These are phyloP conservation scores for Penicillium riverlandense DNA, from an alignment of 495 filamentous ascomycete genomes.

Conservation along the genomic window DNA sequence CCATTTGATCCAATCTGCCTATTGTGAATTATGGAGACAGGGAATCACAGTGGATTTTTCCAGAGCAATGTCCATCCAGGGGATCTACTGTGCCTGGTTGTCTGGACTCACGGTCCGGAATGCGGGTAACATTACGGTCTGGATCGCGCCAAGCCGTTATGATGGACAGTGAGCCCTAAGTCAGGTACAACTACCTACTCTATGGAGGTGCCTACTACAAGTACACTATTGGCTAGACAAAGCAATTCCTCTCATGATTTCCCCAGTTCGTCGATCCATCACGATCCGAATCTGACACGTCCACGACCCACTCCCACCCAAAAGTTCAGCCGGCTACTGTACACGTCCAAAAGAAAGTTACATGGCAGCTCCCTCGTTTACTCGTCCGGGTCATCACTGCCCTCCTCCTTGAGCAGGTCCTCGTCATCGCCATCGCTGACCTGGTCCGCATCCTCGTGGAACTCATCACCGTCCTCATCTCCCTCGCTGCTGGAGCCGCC, in stretches of 20 bases:
- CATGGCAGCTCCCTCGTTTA: neutral
- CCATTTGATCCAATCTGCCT: too few relatives aligned
- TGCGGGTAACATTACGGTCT: constrained; percentile 18
- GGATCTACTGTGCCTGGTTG: neutral
- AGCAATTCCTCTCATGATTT: too few relatives aligned
- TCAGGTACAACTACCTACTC: too few relatives aligned
- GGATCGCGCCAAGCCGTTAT: too few relatives aligned
- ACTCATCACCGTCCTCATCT: constrained; percentile 43
- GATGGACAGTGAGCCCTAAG: too few relatives aligned
- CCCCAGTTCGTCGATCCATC: too few relatives aligned
- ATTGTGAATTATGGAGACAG: too few relatives aligned
- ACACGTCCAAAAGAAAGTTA: neutral
- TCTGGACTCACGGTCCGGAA: constrained; percentile 20
- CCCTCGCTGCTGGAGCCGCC: constrained; percentile 54
- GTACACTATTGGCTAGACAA: too few relatives aligned
- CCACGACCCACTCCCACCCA: constrained; percentile 15
- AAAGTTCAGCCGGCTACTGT: constrained; percentile 3
- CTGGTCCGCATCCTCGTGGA: constrained; percentile 30
- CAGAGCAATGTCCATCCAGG: constrained; percentile 3
- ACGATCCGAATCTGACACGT: constrained; percentile 15
- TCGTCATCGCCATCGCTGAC: constrained; percentile 42
- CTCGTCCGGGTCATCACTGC: constrained; percentile 29
- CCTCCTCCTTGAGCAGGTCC: constrained; percentile 35
- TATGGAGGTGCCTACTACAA: too few relatives aligned
- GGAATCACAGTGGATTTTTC: neutral